Base-by-base conservation (phyloP, 2,329 filamentous ascomycete species). In the Calonectria naviculata region DNA sequence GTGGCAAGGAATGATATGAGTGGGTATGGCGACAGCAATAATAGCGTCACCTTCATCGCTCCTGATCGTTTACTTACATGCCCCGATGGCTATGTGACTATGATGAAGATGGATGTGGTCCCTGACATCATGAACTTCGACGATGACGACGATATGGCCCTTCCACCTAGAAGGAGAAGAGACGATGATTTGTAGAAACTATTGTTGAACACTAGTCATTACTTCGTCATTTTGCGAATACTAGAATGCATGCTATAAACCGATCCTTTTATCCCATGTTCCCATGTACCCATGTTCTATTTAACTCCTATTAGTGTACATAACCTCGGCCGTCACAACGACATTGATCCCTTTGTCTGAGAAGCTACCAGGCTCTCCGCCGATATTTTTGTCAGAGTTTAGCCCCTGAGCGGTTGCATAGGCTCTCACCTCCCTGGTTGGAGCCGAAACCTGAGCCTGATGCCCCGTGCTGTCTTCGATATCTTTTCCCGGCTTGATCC, bases 401-500 rank as follows among this genome's bases (percentile, higher is more conserved):
- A 17, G 26, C 1, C 52, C 52, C 6, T 36, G 31, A 2, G 52
- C 34, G 10, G 52, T 58, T 12, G 52, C 52, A 58, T 26, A 58
- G 13, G 52, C 52, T 5, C 52, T 58, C 31, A 19, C 52, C 5
- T 58, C 52, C 13, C 31, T 58, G 9, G n/a, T 19, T 2, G 52
- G 52, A 31, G 52, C 34, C 7, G 31, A 38, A 28, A 5, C n/a
- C 5, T 24, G 19, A 17, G 10, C 31, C 6, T 56, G 31, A 12
- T 12, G 17, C 4, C 21, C 21, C 3, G 52, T 19, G 31, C 26
- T 36, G n/a, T 58, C 52, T 24, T 58, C 52, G 8, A 28, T 15
- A 15, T 58, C 52, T 24, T 58, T 58, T 19, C 52, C 52, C 8
- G 52, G 52, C 28, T 36, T 65, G 0, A 67, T 63, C 75, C 75